Evolutionary conservation across 2,329 filamentous ascomycete genomes (phyloP).

Genomic region (Ramularia collo-cygni): DNA sequence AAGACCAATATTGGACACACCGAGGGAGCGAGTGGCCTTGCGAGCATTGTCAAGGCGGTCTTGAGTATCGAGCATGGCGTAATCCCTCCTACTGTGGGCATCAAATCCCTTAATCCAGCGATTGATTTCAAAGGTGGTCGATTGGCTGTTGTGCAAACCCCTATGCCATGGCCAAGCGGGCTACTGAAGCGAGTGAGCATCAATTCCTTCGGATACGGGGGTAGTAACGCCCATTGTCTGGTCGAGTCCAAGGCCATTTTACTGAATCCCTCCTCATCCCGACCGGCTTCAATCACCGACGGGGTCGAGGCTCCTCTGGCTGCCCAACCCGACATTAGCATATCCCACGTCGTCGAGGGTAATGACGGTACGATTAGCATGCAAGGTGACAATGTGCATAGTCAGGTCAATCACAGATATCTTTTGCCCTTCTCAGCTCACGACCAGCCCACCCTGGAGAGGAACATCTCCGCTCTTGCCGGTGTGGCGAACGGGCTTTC

Average conservation of each 20-base stretch:
- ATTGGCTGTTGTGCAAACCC: constrained; percentile 9
- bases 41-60: constrained; percentile 13
- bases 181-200: constrained; percentile 5
- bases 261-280: no score
- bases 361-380: no score
- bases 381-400: no score
- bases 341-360: no score
- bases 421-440: no score
- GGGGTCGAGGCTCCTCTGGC: no score
- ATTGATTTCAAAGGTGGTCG: constrained; percentile 21
- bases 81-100: constrained; percentile 20
- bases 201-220: constrained; percentile 23
- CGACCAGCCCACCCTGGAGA: no score
- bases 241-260: constrained; percentile 1
- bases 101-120: constrained; percentile 19
- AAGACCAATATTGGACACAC: constrained; percentile 12
- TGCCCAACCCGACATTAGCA: no score
- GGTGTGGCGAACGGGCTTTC: no score
- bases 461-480: no score
- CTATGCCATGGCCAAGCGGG: constrained; percentile 24
- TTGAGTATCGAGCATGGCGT: constrained; percentile 19
- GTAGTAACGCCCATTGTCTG: constrained; percentile 14
- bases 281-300: no score
- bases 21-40: constrained; percentile 11
- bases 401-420: no score